Conservation (phyloP, 108 stramenopile species). For the Skeletonema menzelii region DNA sequence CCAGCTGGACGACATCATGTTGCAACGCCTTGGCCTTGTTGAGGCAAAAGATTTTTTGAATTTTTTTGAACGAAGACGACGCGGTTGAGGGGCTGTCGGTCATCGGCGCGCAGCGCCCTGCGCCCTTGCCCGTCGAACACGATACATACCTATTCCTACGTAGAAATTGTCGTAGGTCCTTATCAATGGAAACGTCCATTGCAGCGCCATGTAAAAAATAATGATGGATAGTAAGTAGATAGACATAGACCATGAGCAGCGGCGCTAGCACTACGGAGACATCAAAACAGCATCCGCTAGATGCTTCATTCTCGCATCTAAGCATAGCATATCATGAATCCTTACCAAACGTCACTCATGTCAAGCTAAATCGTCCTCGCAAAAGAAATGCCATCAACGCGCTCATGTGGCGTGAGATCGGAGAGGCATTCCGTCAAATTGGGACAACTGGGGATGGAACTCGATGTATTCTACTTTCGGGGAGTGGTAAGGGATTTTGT, state of each 20-base stretch:
- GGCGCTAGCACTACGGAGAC: not conserved
- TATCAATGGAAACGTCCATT: too few relatives aligned
- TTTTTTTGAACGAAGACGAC: too few relatives aligned
- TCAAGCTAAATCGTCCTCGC: constrained; percentile 55
- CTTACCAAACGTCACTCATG: constrained; percentile 49
- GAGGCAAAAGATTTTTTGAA: too few relatives aligned
- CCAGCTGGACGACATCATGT: not conserved
- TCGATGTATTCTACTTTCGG: constrained; percentile 63
- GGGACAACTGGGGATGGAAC: constrained; percentile 58
- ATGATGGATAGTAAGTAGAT: too few relatives aligned
- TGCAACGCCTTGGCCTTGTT: not conserved
- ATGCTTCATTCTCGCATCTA: constrained; percentile 20
- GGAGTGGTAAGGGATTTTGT: constrained; percentile 69
- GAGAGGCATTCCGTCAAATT: constrained; percentile 51
- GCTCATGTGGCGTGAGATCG: constrained; percentile 80
- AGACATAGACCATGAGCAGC: not conserved
- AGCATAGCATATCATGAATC: constrained; percentile 23
- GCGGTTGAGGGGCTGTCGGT: too few relatives aligned
- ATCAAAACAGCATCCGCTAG: constrained; percentile 22
- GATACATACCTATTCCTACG: too few relatives aligned
- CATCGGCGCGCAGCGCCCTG: too few relatives aligned
- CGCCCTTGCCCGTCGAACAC: too few relatives aligned
- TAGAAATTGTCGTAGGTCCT: too few relatives aligned
- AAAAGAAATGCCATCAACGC: constrained; percentile 77
- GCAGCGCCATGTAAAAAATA: too few relatives aligned